Conservation (phyloP, 306 rosid genomes). For the Carpinus viminea region DNA sequence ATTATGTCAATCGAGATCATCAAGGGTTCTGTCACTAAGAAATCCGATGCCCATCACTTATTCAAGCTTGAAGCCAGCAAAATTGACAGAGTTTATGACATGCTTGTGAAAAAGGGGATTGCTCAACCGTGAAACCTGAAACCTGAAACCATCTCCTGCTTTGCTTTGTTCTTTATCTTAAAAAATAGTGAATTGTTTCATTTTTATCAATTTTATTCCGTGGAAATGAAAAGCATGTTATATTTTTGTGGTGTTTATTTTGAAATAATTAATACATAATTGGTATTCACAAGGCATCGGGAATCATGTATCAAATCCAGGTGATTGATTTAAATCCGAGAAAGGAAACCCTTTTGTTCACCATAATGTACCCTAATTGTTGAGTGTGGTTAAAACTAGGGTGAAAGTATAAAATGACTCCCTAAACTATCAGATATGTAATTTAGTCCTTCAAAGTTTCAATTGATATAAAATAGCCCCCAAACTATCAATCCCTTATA, state of each 20-base stretch:
- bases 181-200: conserved; percentile 14
- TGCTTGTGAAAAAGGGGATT: conserved; percentile 84
- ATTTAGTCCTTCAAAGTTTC: too few species aligned
- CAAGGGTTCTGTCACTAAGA: conserved; percentile 54
- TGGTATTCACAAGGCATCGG: too few species aligned
- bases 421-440: too few species aligned
- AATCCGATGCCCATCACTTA: conserved; percentile 75
- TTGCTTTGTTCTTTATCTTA: not conserved
- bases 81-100: conserved; percentile 79
- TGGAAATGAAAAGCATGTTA: conserved; percentile 9
- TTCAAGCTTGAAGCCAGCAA: conserved; percentile 72
- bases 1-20: conserved; percentile 60
- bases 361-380: too few species aligned
- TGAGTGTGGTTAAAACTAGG: too few species aligned
- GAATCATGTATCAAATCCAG: too few species aligned
- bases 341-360: too few species aligned
- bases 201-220: conserved; percentile 22
- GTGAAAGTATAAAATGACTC: too few species aligned
- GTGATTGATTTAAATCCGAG: too few species aligned
- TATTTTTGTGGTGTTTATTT: not conserved
- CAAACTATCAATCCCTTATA: too few species aligned
- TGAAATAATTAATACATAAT: not conserved
- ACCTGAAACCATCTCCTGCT: conserved; percentile 27
- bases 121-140: conserved; percentile 66
- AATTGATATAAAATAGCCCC: too few species aligned